Base-by-base conservation (phyloP, 257 asterid genomes). In the Solanum neorickii region DNA sequence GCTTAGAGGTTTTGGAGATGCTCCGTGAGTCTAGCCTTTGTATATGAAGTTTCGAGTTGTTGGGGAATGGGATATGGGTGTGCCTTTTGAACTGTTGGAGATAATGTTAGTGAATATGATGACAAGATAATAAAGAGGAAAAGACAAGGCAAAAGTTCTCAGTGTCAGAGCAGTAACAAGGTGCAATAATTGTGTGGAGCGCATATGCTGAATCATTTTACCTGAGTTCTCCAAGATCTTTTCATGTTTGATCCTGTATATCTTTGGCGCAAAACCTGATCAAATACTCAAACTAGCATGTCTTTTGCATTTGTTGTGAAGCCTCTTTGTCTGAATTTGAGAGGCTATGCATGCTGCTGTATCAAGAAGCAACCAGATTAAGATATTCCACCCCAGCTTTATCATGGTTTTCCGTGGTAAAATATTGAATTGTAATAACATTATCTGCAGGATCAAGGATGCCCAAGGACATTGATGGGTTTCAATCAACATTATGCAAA, bases 401-500 rank as follows among this genome's bases (percentile, higher is more conserved):
- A 27, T 80, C 13, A 8, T 80, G 29, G 68, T 47, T 80, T 47
- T 80, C 85, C 3, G 2, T 80, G 27, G 44, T 47, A 47, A 80
- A 80, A 18, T 49, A 29, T 72, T 93, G 88, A 91, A 87, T 86
- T 52, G 21, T 65, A 86, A 65, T 85, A 72, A 87, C 88, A 86
- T 62, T 86, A 88, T 82, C 68, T 92, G 90, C 87, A 94, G 98
- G 89, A 70, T 75, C 84, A 82, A 90, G 60, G 89, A 86, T 88
- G 88, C 88, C 91, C 12, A 92, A 91, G 86, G 94, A 92, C 90
- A 89, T 86, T 62, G 93, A 94, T 83, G 88, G 86, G 86, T 78
- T 91, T 85, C 89, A 87, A 89, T 88, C 94, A 73, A 83, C 88
- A 86, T 72, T 93, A 82, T 93, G 95, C 95, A 96, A 93, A 93